Evolutionary conservation across 2,329 filamentous ascomycete genomes (phyloP), one percentile per base, ranked within the genome.

Genomic region (Colletotrichum horii): DNA sequence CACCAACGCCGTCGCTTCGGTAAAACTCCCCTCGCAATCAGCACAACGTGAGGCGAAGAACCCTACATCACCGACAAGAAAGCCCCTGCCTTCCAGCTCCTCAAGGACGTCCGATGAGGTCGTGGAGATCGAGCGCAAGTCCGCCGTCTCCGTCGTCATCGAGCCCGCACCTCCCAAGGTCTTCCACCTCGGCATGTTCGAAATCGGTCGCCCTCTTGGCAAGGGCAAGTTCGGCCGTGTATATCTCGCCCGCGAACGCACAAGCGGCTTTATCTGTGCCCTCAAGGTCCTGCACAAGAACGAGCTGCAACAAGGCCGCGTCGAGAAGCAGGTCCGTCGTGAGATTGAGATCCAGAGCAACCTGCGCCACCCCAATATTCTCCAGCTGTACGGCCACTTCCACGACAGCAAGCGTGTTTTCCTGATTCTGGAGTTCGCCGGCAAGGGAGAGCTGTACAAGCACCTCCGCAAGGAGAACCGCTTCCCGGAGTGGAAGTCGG

Each of bases 301-400:
- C 77, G 95, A 97, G 84, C 87, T 97, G 75, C 93, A 95, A 81
- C 92, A 95, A 78, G 94, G 94, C 71, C 84, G 88, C 72, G 94
- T 97, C 60, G 95, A 97, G 86, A 96, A 95, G 87, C 95, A 97
- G 86, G 93, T 97, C 71, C 92, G 95, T 36, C 92, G 95, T 80
- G 95, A 97, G 84, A 96, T 97, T 77, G 95, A 97, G 84, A 97
- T 97, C 81, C 95, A 97, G 85, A 95, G 93, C 80, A 96, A 97
- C 83, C 90, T 97, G 78, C 92, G 94, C 60, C 95, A 97, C 82
- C 95, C 95, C 72, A 97, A 97, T 84, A 95, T 97, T 81, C 88
- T 97, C 74, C 92, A 95, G 79, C 88, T 97, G 38, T 97, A 94
- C 84, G 95, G 95, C 5, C 95, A 97, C 85, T 97, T 97, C 87